Conservation (phyloP, 176 grass and related monocot species). For the Hsuehochloa calcarea region DNA sequence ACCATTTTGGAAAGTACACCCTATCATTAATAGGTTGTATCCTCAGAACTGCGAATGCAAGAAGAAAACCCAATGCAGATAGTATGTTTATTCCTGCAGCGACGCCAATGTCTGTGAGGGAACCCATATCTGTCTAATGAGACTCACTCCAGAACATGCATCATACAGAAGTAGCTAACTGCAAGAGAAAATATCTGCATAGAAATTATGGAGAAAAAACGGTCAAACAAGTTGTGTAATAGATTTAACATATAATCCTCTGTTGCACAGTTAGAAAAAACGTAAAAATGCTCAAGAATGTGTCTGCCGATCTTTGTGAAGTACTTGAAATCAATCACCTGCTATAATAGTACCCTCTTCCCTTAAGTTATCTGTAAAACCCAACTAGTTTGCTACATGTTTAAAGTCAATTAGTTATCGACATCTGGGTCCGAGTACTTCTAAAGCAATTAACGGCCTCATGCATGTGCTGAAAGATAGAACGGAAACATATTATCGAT, state of each 20-base stretch:
- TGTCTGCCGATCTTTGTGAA: too few relatives aligned
- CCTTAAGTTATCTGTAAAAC: not conserved
- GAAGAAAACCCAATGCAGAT: conserved; percentile 72
- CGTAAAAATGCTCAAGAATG: not conserved
- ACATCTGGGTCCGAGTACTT: not conserved
- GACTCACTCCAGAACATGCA: conserved; percentile 25
- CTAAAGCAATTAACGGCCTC: not conserved
- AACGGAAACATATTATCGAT: not conserved
- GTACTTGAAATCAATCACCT: not conserved
- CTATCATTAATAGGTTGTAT: conserved; percentile 88
- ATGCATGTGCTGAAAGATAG: not conserved
- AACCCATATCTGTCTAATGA: conserved; percentile 55
- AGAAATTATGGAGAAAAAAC: not conserved
- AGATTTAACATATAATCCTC: not conserved
- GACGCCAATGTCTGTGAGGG: conserved; percentile 63
- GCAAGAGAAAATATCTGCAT: conserved; percentile 21
- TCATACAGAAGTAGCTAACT: not conserved
- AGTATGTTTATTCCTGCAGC: conserved; percentile 77
- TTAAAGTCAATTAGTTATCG: not conserved
- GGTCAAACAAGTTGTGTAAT: not conserved
- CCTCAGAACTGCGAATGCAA: conserved; percentile 76
- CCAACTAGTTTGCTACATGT: not conserved
- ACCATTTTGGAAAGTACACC: conserved; percentile 96
- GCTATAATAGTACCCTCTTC: not conserved
- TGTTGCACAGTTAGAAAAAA: not conserved